Evolutionary conservation across 768 basidiomycete species (phyloP).

Genomic region (Podaxis carcinomalis): DNA sequence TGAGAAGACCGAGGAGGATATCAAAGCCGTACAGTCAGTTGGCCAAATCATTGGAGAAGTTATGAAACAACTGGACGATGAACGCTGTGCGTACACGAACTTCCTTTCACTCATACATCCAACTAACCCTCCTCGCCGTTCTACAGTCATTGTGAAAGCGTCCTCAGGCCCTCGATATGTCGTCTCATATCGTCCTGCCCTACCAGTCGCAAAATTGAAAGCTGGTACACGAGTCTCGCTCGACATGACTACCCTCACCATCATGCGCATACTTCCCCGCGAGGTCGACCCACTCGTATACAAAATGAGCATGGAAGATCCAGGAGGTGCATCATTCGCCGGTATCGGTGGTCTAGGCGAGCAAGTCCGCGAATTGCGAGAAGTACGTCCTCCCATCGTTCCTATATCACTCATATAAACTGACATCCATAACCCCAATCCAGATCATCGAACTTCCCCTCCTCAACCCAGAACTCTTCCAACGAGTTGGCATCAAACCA

Average conservation of each 20-base stretch:
- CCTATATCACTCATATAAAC: neutral
- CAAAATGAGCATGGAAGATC: conserved; percentile 99
- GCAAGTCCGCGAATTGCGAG: conserved; percentile 94
- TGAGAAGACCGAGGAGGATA: conserved; percentile 96
- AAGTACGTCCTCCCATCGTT: conserved; percentile 44
- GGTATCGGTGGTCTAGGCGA: conserved; percentile 95
- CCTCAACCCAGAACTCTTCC: conserved; percentile 90
- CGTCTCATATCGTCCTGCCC: conserved; percentile 91
- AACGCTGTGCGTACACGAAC: conserved; percentile 69
- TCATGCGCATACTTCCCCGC: conserved; percentile 96
- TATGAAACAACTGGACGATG: conserved; percentile 97
- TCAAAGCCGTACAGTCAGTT: conserved; percentile 97
- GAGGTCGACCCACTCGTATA: conserved; percentile 98
- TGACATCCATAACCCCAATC: neutral
- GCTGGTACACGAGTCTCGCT: conserved; percentile 92
- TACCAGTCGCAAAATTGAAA: conserved; percentile 91
- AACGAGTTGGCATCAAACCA: conserved; percentile 93
- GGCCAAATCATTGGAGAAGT: conserved; percentile 99
- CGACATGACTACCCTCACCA: conserved; percentile 98
- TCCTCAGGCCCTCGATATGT: conserved; percentile 98
- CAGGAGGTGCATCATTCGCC: conserved; percentile 92
- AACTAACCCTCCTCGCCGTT: neutral
- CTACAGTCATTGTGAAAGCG: conserved; percentile 92
- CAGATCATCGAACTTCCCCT: conserved; percentile 95
- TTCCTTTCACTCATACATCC: neutral